Percentiles rank a stretch among this genome's conserved stretches.
Evolutionary conservation across 345 rosid species (phyloP).

Genomic region (Dimocarpus longan): DNA sequence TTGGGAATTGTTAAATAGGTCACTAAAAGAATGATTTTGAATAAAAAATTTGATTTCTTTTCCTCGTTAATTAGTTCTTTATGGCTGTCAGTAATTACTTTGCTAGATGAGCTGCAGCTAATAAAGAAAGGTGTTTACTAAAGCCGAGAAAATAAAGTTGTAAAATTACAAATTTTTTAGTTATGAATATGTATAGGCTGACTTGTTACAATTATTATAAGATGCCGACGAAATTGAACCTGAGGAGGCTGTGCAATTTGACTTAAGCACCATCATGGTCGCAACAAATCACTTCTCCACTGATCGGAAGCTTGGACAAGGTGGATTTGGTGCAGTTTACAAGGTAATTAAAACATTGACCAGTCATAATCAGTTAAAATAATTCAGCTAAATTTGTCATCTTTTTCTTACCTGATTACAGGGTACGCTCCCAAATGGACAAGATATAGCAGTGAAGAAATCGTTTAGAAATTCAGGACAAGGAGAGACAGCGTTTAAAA

Average conservation of each 20-base stretch:
- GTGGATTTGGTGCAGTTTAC: conserved; percentile 65
- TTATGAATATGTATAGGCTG: background rate
- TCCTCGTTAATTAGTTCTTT: too few species aligned
- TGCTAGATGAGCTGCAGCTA: too few species aligned
- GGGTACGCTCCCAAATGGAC: conserved; percentile 42
- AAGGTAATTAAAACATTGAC: conserved; percentile 30
- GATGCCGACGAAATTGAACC: background rate
- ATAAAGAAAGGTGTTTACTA: too few species aligned
- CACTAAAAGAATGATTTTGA: background rate
- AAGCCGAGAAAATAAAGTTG: too few species aligned
- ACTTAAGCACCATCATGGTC: conserved; percentile 35
- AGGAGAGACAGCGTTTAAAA: conserved; percentile 50
- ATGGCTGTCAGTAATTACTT: too few species aligned
- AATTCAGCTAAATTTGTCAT: background rate
- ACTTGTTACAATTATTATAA: background rate
- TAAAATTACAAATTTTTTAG: too few species aligned
- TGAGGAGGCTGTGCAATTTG: conserved; percentile 39
- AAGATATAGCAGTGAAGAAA: conserved; percentile 54
- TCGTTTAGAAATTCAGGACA: conserved; percentile 39
- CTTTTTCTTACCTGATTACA: conserved; percentile 5
- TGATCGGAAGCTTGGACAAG: conserved; percentile 33
- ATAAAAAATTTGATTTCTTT: too few species aligned
- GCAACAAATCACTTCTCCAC: conserved; percentile 43
- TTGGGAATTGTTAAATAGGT: background rate
- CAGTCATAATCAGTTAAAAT: background rate